These are phyloP conservation scores for Schizophyllum amplum DNA, from an alignment of 1,284 basidiomycete species.

Conservation along the genomic window DNA sequence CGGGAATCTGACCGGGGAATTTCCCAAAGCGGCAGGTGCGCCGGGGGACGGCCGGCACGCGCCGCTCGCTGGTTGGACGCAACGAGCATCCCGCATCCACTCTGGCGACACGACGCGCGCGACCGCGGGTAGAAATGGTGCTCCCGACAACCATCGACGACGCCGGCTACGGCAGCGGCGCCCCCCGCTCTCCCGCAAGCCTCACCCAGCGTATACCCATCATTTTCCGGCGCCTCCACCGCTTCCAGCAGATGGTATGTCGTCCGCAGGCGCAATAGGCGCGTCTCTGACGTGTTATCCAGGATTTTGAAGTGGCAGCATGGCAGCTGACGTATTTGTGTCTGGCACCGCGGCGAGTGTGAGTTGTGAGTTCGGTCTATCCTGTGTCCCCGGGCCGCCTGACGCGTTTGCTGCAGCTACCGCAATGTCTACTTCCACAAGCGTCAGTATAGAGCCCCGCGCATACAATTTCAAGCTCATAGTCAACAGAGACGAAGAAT, in stretches of 20 bases:
- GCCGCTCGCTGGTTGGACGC: too few species aligned
- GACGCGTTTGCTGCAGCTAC: conserved; percentile 41
- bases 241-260: conserved; percentile 81
- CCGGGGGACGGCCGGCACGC: too few species aligned
- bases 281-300: conserved; percentile 9
- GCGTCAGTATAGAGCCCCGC: conserved; percentile 37
- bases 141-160: conserved; percentile 47
- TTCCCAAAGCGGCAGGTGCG: too few species aligned
- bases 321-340: conserved; percentile 93
- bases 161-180: conserved; percentile 28
- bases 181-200: conserved; percentile 25
- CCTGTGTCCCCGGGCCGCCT: not conserved
- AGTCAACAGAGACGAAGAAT: conserved; percentile 83
- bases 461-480: not conserved
- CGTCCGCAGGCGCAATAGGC: not conserved
- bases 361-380: conserved; percentile 27
- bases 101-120: conserved; percentile 30
- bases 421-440: conserved; percentile 91
- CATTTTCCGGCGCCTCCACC: conserved; percentile 68
- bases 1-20: too few species aligned
- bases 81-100: too few species aligned
- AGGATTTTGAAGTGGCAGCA: conserved; percentile 93
- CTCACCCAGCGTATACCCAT: conserved; percentile 56
- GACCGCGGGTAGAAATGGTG: conserved; percentile 36
- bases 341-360: conserved; percentile 86